Evolutionary conservation across 2,329 filamentous ascomycete species (phyloP).

Genomic region (Acrocalymma vagum): DNA sequence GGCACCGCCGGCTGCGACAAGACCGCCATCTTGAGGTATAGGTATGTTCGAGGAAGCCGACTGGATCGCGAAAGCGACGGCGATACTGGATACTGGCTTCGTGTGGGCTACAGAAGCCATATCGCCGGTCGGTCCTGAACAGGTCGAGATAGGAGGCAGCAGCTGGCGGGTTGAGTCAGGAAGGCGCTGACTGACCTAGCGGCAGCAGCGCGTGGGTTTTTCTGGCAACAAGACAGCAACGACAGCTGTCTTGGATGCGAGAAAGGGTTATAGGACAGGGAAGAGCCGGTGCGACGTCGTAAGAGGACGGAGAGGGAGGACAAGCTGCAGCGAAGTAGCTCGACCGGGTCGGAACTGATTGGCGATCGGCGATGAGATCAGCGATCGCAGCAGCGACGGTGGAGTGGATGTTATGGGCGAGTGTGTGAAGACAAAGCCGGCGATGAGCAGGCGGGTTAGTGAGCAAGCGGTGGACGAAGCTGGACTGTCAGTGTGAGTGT

Average conservation of each 20-base stretch:
- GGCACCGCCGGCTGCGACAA: conserved; percentile 22
- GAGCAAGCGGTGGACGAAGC: conserved; percentile 2
- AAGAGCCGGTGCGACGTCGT: not conserved
- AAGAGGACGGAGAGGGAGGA: conserved; percentile 11
- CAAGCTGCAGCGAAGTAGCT: conserved; percentile 44
- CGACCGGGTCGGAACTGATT: conserved; percentile 31
- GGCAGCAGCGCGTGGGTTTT: no score
- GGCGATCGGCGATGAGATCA: conserved; percentile 45
- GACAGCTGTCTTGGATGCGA: no score
- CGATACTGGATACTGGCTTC: conserved; percentile 52
- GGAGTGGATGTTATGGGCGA: conserved; percentile 11
- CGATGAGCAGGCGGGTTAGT: conserved; percentile 1
- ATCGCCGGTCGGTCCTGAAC: conserved; percentile 19
- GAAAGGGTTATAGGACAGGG: no score
- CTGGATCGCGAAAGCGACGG: conserved; percentile 47
- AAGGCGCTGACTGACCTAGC: conserved; percentile 16
- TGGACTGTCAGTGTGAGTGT: conserved; percentile 1
- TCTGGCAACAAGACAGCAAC: no score
- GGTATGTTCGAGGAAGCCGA: conserved; percentile 35
- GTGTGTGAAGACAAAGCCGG: conserved; percentile 12
- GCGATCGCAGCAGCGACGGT: conserved; percentile 31
- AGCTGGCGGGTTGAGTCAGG: conserved; percentile 42
- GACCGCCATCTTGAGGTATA: conserved; percentile 38
- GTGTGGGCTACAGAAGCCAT: conserved; percentile 46
- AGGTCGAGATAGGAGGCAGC: conserved; percentile 18